These are phyloP conservation scores for Ophiostoma pallidulum DNA, from an alignment of 2,329 filamentous ascomycete species.

Conservation along the genomic window DNA sequence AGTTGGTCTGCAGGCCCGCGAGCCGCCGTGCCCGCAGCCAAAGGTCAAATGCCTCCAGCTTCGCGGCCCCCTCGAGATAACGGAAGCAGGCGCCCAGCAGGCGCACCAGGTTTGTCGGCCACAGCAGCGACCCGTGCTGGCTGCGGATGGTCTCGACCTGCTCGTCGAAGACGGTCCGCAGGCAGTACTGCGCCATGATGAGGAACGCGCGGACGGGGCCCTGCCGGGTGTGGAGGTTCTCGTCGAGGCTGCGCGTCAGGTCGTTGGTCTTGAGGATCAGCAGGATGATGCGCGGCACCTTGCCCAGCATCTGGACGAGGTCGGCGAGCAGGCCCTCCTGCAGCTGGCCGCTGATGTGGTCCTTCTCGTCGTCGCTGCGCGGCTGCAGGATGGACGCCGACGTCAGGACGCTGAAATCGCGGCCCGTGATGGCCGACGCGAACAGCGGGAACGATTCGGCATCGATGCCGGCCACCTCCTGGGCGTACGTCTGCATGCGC, in stretches of 20 bases:
- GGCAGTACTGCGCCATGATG: slow-evolving; percentile 60
- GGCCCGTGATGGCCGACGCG: slow-evolving; percentile 88
- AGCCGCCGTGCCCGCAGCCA: slow-evolving; percentile 48
- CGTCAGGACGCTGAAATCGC: slow-evolving; percentile 74
- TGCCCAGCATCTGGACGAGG: slow-evolving; percentile 76
- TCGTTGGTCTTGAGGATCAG: slow-evolving; percentile 98
- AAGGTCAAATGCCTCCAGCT: slow-evolving; percentile 54
- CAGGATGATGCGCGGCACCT: slow-evolving; percentile 84
- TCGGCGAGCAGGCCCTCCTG: slow-evolving; percentile 84
- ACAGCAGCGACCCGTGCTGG: slow-evolving; percentile 44
- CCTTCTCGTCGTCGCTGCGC: slow-evolving; percentile 68
- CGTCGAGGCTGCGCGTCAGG: slow-evolving; percentile 84
- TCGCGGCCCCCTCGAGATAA: slow-evolving; percentile 51
- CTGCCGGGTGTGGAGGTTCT: slow-evolving; percentile 69
- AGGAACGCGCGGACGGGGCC: slow-evolving; percentile 57
- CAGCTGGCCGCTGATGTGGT: slow-evolving; percentile 73
- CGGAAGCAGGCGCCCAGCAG: slow-evolving; percentile 48
- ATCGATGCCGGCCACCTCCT: slow-evolving; percentile 78
- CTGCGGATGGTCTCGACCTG: slow-evolving; percentile 47
- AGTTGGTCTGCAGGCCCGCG: slow-evolving; percentile 22
- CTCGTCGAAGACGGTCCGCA: slow-evolving; percentile 56
- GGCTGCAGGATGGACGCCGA: slow-evolving; percentile 39
- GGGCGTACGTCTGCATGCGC: slow-evolving; percentile 78
- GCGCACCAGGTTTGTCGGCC: slow-evolving; percentile 46
- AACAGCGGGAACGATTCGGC: slow-evolving; percentile 92